phyloP scores from a whole-genome alignment of 192 early-diverging fungal species.

The Spizellomyces punctatus region DNA sequence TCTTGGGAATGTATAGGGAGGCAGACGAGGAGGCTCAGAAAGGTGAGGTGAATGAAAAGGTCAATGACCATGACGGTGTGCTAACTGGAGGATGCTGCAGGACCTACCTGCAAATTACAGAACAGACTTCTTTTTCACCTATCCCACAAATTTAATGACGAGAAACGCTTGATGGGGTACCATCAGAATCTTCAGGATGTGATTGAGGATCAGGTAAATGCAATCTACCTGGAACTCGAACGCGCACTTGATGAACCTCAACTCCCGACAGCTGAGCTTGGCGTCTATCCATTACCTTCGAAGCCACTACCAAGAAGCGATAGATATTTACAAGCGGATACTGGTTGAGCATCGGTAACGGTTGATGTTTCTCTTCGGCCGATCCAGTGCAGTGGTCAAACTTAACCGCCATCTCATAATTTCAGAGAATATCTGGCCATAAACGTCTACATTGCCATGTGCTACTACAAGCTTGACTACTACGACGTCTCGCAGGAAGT shows the following conservation, averaged over 20 bases:
- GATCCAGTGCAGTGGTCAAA: neutral
- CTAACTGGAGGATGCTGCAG: conserved; percentile 19
- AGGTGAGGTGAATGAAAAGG: conserved; percentile 23
- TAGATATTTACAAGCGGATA: conserved; percentile 69
- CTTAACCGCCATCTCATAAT: conserved; percentile 10
- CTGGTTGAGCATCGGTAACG: conserved; percentile 54
- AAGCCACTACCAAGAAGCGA: conserved; percentile 67
- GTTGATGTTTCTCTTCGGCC: neutral
- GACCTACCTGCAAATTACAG: conserved; percentile 64
- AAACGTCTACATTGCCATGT: conserved; percentile 67
- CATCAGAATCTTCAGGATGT: conserved; percentile 65
- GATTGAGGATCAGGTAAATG: conserved; percentile 59
- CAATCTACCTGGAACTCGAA: neutral
- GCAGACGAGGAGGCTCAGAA: conserved; percentile 61
- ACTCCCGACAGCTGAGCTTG: conserved; percentile 39
- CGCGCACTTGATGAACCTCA: neutral
- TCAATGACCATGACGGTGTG: neutral
- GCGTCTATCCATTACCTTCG: conserved; percentile 66
- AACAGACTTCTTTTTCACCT: conserved; percentile 64
- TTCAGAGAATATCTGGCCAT: conserved; percentile 56
- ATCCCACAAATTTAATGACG: conserved; percentile 68
- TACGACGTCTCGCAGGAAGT: conserved; percentile 70
- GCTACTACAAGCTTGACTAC: conserved; percentile 70
- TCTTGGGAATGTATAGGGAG: conserved; percentile 63
- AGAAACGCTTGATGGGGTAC: conserved; percentile 65